Percentiles rank a stretch among this genome's conserved stretches.
These are phyloP conservation scores for Penicillium canariense DNA, from an alignment of 495 filamentous ascomycete species.

Conservation along the genomic window DNA sequence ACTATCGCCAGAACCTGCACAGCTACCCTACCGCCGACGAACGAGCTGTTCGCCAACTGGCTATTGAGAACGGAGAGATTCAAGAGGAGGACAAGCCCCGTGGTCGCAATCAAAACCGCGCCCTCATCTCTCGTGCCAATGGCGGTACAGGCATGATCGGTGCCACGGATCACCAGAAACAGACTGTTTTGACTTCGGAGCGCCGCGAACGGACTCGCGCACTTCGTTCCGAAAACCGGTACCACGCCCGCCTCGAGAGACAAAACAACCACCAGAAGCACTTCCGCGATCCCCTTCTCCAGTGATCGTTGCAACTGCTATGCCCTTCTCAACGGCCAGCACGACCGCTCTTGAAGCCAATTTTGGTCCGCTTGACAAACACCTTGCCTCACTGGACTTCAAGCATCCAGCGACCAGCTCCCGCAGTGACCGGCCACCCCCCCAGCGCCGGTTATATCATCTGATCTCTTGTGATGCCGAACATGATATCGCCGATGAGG, in stretches of 20 bases:
- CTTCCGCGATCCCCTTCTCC: conserved; percentile 57
- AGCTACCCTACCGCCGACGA: conserved; percentile 72
- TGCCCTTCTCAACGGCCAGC: background rate
- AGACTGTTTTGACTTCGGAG: conserved; percentile 59
- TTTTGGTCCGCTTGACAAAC: background rate
- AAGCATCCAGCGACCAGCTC: background rate
- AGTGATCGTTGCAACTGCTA: conserved; percentile 27
- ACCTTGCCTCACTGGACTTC: background rate
- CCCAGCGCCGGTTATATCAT: background rate
- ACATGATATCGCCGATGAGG: background rate
- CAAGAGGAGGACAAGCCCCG: conserved; percentile 37
- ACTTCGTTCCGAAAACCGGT: conserved; percentile 55
- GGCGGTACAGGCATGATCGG: conserved; percentile 75
- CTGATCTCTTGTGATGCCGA: background rate
- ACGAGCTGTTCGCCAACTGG: conserved; percentile 42
- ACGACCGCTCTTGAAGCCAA: too few relatives aligned
- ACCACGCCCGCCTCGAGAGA: conserved; percentile 62
- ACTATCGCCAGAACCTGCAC: conserved; percentile 91
- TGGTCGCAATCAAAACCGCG: conserved; percentile 52
- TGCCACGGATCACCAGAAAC: conserved; percentile 66
- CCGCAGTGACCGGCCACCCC: background rate
- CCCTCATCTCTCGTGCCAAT: conserved; percentile 63
- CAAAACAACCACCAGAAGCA: conserved; percentile 72
- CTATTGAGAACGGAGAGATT: conserved; percentile 51
- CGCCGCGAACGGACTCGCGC: conserved; percentile 64